These are phyloP conservation scores for Dacryopinax spathularia DNA, from an alignment of 768 basidiomycete genomes.

Conservation along the genomic window DNA sequence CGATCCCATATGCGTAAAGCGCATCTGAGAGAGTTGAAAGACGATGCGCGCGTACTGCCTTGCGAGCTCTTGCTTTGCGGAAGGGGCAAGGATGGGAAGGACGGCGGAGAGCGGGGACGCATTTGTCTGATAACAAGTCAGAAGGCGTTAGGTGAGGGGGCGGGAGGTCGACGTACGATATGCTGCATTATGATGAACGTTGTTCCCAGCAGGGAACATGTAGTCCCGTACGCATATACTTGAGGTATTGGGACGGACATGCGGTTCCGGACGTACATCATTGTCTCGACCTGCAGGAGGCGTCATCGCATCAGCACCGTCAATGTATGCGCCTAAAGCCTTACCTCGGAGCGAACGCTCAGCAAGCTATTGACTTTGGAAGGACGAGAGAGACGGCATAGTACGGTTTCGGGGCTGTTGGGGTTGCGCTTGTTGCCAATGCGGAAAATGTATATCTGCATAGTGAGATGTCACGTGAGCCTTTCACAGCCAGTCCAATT, in stretches of 20 bases:
- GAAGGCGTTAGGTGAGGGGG: neutral
- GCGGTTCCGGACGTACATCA: neutral
- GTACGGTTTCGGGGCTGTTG: neutral
- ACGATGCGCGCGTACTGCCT: neutral
- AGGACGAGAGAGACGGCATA: neutral
- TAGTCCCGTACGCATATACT: neutral
- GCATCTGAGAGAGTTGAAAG: neutral
- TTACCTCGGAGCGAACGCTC: neutral
- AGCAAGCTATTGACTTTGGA: neutral
- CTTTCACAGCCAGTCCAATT: neutral
- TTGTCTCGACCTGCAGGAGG: neutral
- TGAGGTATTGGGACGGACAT: neutral
- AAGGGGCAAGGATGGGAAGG: neutral
- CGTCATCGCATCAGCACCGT: neutral
- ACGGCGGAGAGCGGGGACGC: neutral
- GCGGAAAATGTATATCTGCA: neutral
- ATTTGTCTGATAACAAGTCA: neutral
- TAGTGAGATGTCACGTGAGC: neutral
- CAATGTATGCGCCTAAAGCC: neutral
- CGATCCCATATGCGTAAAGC: neutral
- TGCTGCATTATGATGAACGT: slow-evolving; percentile 3
- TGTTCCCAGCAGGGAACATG: neutral
- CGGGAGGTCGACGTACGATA: neutral
- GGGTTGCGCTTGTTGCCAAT: neutral
- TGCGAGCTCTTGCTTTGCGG: neutral